Evolutionary conservation across 2,329 filamentous ascomycete genomes (phyloP).

Genomic region (Neofusicoccum umdonicola): DNA sequence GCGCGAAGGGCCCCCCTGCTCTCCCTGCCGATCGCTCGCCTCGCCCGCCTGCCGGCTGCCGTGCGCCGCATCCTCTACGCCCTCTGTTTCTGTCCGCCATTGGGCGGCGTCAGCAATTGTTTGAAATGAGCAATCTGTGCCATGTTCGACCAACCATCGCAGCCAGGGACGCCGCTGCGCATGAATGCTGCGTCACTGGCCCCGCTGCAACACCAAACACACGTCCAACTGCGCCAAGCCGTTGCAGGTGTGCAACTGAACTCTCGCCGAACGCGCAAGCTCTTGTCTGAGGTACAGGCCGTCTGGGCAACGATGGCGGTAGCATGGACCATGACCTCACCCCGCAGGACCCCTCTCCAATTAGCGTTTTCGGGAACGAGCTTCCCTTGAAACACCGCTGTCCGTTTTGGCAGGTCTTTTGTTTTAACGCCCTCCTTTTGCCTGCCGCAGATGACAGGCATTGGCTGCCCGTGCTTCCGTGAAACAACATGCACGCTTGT

Average conservation of each 20-base stretch:
- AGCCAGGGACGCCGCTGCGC: background rate
- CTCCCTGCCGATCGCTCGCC: constrained; percentile 4
- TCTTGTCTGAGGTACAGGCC: background rate
- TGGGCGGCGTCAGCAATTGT: background rate
- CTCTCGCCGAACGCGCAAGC: background rate
- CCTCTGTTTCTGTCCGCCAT: background rate
- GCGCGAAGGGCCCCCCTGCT: background rate
- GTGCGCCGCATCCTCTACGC: background rate
- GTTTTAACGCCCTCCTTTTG: background rate
- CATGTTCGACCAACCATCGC: background rate
- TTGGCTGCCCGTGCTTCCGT: background rate
- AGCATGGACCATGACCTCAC: too few species aligned
- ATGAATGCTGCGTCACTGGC: background rate
- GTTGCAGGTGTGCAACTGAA: background rate
- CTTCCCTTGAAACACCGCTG: background rate
- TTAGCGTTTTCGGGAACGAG: background rate
- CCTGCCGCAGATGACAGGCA: background rate
- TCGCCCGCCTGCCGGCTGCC: background rate
- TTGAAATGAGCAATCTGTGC: background rate
- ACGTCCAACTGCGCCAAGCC: background rate
- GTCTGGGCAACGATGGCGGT: too few species aligned
- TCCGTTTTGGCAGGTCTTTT: background rate
- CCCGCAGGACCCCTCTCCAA: too few species aligned
- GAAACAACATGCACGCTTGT: background rate
- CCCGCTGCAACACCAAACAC: background rate